phyloP scores from a whole-genome alignment of 768 basidiomycete genomes.

The Arthromyces matolae region DNA sequence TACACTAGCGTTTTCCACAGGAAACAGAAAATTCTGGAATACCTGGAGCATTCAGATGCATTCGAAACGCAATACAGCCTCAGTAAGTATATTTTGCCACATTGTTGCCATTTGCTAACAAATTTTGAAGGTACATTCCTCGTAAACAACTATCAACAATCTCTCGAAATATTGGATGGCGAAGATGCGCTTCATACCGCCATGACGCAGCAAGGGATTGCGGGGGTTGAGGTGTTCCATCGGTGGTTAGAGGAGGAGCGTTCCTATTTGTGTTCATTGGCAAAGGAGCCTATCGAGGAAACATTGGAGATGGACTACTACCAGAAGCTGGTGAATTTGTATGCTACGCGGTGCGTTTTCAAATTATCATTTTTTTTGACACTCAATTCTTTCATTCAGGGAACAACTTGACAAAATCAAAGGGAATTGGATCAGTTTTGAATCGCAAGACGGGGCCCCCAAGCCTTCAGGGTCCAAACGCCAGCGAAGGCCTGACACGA shows the following conservation, averaged over 20 bases:
- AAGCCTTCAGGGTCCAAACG: neutral
- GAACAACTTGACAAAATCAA: no score
- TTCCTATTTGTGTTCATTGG: no score
- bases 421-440: no score
- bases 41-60: neutral
- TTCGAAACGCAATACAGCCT: neutral
- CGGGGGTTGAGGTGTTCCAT: neutral
- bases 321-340: no score
- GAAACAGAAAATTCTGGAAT: neutral
- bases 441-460: no score
- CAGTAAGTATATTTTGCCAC: neutral
- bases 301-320: no score
- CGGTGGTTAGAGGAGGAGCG: neutral
- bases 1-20: no score
- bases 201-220: slow-evolving; percentile 2
- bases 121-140: slow-evolving; percentile 1
- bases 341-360: no score
- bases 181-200: neutral
- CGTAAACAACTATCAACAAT: slow-evolving; percentile 6
- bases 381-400: no score
- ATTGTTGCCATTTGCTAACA: neutral
- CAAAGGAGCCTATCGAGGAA: no score
- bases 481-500: neutral
- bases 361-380: no score
- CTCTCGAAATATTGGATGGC: neutral